Evolutionary conservation across 805 yeast genomes (phyloP).

Genomic region (Wickerhamiella nectarea): DNA sequence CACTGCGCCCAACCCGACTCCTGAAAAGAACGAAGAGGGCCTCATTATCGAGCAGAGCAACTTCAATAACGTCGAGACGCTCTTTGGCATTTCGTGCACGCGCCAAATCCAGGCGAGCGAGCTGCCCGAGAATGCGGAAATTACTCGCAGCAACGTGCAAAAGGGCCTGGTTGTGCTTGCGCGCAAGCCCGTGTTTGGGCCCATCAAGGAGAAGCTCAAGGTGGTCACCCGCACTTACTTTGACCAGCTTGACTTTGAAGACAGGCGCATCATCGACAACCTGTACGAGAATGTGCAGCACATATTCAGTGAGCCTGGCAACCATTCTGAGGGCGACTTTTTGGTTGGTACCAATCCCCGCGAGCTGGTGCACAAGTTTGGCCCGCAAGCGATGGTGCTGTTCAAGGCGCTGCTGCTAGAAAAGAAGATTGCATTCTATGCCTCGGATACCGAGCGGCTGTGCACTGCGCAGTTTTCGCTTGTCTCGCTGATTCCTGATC

Average conservation of each 20-base stretch:
- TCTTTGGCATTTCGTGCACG: constrained; percentile 92
- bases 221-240: constrained; percentile 81
- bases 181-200: constrained; percentile 70
- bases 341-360: constrained; percentile 64
- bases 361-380: constrained; percentile 45
- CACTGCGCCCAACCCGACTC: constrained; percentile 32
- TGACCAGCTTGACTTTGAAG: constrained; percentile 62
- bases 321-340: constrained; percentile 41
- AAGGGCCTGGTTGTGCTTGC: constrained; percentile 81
- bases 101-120: constrained; percentile 61
- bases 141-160: constrained; percentile 79
- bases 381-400: constrained; percentile 45
- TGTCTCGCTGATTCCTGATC: constrained; percentile 69
- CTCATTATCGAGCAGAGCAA: constrained; percentile 30
- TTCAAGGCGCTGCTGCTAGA: constrained; percentile 71
- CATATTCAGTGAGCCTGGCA: constrained; percentile 21
- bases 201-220: constrained; percentile 77
- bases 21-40: constrained; percentile 28
- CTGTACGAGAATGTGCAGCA: constrained; percentile 47
- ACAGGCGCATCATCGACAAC: constrained; percentile 51
- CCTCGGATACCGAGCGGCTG: constrained; percentile 63
- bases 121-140: constrained; percentile 44
- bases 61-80: constrained; percentile 39
- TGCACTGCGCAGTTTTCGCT: constrained; percentile 76
- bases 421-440: constrained; percentile 57